Base-by-base conservation (phyloP, 768 basidiomycete species). In the Guyanaporus albipodus region DNA sequence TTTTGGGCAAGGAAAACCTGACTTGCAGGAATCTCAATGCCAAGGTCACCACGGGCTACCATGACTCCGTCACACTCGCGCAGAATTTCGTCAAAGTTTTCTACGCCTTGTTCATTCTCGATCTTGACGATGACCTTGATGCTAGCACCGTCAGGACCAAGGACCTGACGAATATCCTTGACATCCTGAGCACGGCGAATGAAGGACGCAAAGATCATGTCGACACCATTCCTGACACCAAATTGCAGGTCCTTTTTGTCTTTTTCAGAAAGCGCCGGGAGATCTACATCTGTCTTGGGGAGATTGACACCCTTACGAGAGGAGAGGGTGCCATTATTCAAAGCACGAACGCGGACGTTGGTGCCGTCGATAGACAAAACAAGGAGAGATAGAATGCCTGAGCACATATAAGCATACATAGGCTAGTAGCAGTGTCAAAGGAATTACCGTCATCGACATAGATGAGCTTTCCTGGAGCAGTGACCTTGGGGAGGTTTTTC, bases 41-140 rank as follows among this genome's bases (percentile, higher is more conserved):
- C 96, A 41, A 99, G 78, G 67, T 99, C 96, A 69, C 96, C 96
- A 72, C 96, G 91, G 55, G 96, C 96, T 55, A 99, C 96, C 96
- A 99, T 99, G 58, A 99, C 96, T 74, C 96, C 96, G 66, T 99
- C 96, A 24, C 87, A 80, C 67, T 87, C 96, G 60, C 78, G 83
- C 60, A 99, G 69, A 61, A 99, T 99, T 70, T 98, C 94, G 70
- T 98, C 96, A 73, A 99, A 99, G 80, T 98, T 98, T 59, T 84
- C 82, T 37, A 99, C 90, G 68, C 96, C 96, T 72, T 99, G 96
- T 69, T 97, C 91, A 72, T 99, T 99, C 72, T 99, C 96, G 56
- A 99, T 98, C 73, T 99, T 99, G 73, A 95, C 93, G 57, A 99
- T 97, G 68, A 99, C 92, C 73, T 97, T 98, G 78, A 99, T 93